Conservation (phyloP, 2,329 filamentous ascomycete genomes). For the Trichoderma oligosporum region DNA sequence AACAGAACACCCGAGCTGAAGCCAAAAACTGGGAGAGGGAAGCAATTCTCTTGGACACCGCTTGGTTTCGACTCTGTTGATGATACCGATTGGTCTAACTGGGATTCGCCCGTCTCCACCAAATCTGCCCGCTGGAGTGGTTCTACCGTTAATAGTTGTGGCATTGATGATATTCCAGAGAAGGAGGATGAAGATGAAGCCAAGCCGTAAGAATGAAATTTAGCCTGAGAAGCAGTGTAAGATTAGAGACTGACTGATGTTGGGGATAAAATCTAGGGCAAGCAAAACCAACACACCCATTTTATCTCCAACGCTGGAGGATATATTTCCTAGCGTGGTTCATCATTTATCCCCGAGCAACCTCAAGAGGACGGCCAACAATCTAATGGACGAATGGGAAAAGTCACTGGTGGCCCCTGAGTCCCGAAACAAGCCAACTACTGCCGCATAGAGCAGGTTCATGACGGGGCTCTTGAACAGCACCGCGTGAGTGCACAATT, state of each 20-base stretch:
- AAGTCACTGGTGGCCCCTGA: constrained; percentile 44
- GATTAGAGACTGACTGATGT: background rate
- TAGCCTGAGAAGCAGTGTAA: background rate
- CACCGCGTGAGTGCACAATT: background rate
- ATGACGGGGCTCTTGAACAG: background rate
- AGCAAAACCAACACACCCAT: constrained; percentile 28
- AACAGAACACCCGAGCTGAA: constrained; percentile 31
- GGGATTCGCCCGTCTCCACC: constrained; percentile 55
- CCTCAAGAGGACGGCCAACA: constrained; percentile 76
- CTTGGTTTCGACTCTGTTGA: constrained; percentile 54
- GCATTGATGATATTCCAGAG: constrained; percentile 47
- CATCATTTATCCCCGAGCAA: constrained; percentile 70
- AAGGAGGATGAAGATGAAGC: constrained; percentile 44
- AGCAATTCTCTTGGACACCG: constrained; percentile 59
- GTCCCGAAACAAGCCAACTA: constrained; percentile 34
- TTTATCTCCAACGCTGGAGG: constrained; percentile 46
- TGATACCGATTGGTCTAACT: constrained; percentile 62
- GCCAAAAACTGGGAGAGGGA: constrained; percentile 42
- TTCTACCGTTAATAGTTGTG: constrained; percentile 48
- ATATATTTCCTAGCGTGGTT: constrained; percentile 65
- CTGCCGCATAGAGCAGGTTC: constrained; percentile 24
- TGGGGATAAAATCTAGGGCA: constrained; percentile 6
- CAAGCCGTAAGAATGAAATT: constrained; percentile 44
- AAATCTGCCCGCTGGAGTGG: constrained; percentile 62
- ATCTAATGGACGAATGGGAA: constrained; percentile 89